Evolutionary conservation across 139 green algal species (phyloP), one percentile per base, ranked within the genome.

Genomic region (Monoraphidium neglectum): DNA sequence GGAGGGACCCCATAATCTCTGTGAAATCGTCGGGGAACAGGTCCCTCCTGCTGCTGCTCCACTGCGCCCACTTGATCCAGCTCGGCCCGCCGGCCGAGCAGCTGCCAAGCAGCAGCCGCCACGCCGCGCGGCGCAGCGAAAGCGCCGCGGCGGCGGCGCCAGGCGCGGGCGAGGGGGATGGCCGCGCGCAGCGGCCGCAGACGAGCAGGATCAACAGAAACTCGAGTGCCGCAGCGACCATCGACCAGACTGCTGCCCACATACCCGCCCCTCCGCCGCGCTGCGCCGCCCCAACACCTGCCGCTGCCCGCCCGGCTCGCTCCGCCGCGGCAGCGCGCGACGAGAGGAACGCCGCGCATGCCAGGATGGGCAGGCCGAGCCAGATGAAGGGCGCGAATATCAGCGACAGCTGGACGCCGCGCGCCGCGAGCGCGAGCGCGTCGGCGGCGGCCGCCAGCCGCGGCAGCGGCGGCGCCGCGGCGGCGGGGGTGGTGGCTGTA

Each of bases 21-120:
- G 89, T 95, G n/a, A 98, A 87, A 78, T 98, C 94, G 1, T 83
- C 83, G 0, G 96, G 94, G 77, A 99, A 99, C 33, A 99, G 77
- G 87, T 99, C 96, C 26, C 78, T 78, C 21, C 96, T 84, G 1
- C 93, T 95, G 30, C 93, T 87, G 3, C 92, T 90, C 96, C 96
- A 99, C 84, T 99, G 96, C 0, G 93, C 96, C 95, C 84, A 87
- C 82, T 92, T 92, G 66, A 92, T 92, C 60, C 90, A 86, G 0
- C 93, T 93, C 2, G 95, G 88, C 18, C 95, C 89, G 66, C 87
- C 70, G 33, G 30, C 3, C 49, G 32, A 26, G 78, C 86, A 88
- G 28, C 86, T 83, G 0, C 69, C 46, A 51, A 92, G 84, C 84
- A 94, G 84, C 86, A 94, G 82, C 57, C 36, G 47, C 71, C 82